These are phyloP conservation scores for Elongisporangium senticosum DNA, from an alignment of 352 stramenopile species.

Conservation along the genomic window DNA sequence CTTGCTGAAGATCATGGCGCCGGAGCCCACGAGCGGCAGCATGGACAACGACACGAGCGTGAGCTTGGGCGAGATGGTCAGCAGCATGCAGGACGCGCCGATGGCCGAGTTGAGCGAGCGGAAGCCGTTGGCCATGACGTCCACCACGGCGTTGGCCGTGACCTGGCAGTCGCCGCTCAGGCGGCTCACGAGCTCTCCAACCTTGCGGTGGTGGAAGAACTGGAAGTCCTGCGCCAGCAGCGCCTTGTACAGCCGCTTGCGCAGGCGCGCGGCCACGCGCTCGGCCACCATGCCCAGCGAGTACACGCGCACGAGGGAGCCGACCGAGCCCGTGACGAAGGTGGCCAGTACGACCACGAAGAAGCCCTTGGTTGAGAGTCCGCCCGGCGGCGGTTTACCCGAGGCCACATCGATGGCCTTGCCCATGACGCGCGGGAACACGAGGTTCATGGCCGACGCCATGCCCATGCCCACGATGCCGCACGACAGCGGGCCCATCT, in stretches of 20 bases:
- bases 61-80: conserved; percentile 86
- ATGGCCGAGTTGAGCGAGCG: conserved; percentile 86
- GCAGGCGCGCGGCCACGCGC: conserved; percentile 76
- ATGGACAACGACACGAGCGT: conserved; percentile 86
- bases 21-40: conserved; percentile 67
- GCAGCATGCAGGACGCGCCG: conserved; percentile 84
- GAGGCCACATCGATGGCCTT: conserved; percentile 84
- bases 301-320: conserved; percentile 86
- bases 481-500: conserved; percentile 55
- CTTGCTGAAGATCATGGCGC: conserved; percentile 82
- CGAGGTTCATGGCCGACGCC: conserved; percentile 83
- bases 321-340: conserved; percentile 78
- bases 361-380: conserved; percentile 81
- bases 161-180: conserved; percentile 85
- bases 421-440: conserved; percentile 87
- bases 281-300: conserved; percentile 86
- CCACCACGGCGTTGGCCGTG: conserved; percentile 84
- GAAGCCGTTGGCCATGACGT: conserved; percentile 83
- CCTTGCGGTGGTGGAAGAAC: conserved; percentile 81
- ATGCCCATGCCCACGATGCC: conserved; percentile 80
- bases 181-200: conserved; percentile 83
- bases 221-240: conserved; percentile 76
- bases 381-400: conserved; percentile 59
- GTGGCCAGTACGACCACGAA: conserved; percentile 79
- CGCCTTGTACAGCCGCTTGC: conserved; percentile 64